Percentiles rank a stretch among this genome's conserved stretches.
Conservation (phyloP, 371 early-diverging fungal species). For the Dentiscutata heterogama region DNA sequence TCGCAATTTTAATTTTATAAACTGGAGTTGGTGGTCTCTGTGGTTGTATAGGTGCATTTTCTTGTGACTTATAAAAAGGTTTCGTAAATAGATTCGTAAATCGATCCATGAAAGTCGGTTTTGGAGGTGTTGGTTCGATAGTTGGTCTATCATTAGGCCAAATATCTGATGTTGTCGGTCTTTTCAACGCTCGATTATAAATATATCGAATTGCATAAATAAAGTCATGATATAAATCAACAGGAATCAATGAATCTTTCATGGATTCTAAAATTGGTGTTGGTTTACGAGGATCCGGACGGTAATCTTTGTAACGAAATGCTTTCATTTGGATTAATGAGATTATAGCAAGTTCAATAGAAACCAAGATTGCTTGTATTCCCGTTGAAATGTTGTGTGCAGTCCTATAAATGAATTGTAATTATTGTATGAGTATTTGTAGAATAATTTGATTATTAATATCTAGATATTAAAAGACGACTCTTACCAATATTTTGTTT, state of each 20-base stretch:
- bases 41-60: too few species aligned
- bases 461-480: background rate
- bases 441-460: background rate
- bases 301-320: background rate
- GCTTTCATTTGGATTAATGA: slow-evolving; percentile 13
- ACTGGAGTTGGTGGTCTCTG: too few species aligned
- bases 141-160: slow-evolving; percentile 1
- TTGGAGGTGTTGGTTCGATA: background rate
- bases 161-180: background rate
- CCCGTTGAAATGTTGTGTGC: slow-evolving; percentile 14
- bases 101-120: too few species aligned
- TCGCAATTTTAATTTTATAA: too few species aligned
- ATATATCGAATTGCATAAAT: background rate
- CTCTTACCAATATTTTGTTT: background rate
- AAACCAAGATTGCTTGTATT: slow-evolving; percentile 2
- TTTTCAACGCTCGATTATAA: background rate
- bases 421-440: background rate
- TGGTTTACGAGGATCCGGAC: background rate
- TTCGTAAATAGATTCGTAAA: too few species aligned
- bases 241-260: slow-evolving; percentile 1
- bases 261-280: background rate
- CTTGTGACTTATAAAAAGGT: too few species aligned
- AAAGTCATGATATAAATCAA: background rate
- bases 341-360: background rate
- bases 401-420: background rate